Conservation (phyloP, 2,329 filamentous ascomycete genomes). For the Diaporthe ilicicola region DNA sequence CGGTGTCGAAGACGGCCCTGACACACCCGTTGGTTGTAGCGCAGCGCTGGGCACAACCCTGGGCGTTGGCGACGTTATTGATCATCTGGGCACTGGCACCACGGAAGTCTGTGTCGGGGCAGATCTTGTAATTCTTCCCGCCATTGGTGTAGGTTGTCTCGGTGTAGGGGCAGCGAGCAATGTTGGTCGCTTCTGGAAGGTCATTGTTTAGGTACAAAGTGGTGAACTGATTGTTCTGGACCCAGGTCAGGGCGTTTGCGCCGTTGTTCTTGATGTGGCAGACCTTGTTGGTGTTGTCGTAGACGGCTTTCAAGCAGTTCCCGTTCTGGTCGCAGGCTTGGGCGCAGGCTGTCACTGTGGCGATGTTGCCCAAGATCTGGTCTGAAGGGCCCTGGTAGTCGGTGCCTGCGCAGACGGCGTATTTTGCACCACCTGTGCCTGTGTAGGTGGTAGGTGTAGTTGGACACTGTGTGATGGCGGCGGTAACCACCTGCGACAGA, state of each 20-base stretch:
- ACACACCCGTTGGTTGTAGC: slow-evolving; percentile 13
- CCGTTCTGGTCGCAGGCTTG: slow-evolving; percentile 15
- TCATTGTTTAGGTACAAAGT: slow-evolving; percentile 23
- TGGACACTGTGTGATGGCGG: slow-evolving; percentile 19
- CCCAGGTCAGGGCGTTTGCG: slow-evolving; percentile 16
- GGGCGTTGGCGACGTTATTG: slow-evolving; percentile 14
- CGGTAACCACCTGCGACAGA: neutral
- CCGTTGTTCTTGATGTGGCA: slow-evolving; percentile 25
- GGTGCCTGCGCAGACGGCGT: slow-evolving; percentile 18
- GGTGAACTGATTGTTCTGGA: slow-evolving; percentile 12
- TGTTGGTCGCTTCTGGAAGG: slow-evolving; percentile 9
- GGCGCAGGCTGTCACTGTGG: slow-evolving; percentile 16
- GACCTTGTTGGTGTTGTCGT: slow-evolving; percentile 8
- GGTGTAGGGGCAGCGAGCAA: slow-evolving; percentile 15
- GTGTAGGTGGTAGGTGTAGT: slow-evolving; percentile 21
- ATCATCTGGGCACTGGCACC: slow-evolving; percentile 15
- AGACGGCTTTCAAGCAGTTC: slow-evolving; percentile 21
- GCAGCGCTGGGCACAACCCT: slow-evolving; percentile 17
- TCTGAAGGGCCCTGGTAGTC: slow-evolving; percentile 14
- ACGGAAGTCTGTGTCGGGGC: slow-evolving; percentile 3
- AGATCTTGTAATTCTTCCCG: slow-evolving; percentile 15
- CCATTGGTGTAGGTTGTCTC: slow-evolving; percentile 8
- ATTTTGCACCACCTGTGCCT: slow-evolving; percentile 18
- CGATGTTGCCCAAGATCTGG: slow-evolving; percentile 12
- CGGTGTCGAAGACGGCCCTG: slow-evolving; percentile 9